These are phyloP conservation scores for Spathaspora sp. DNA, from an alignment of 805 yeast genomes.

Conservation along the genomic window DNA sequence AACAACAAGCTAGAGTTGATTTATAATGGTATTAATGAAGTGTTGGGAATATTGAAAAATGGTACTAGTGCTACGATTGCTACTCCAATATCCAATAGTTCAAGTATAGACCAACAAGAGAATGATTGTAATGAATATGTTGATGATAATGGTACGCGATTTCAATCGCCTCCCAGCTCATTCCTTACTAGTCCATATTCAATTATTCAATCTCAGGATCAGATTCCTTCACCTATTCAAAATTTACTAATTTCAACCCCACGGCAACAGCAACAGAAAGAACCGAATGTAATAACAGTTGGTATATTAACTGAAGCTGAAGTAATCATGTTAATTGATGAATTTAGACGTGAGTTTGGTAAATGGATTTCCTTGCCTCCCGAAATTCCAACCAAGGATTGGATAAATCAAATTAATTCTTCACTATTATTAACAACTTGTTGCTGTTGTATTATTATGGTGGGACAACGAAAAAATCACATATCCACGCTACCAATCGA, in stretches of 20 bases:
- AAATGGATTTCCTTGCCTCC: conserved; percentile 76
- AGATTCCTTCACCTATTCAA: conserved; percentile 33
- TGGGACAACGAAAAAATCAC: conserved; percentile 13
- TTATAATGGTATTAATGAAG: conserved; percentile 32
- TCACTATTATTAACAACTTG: conserved; percentile 66
- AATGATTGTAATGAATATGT: neutral
- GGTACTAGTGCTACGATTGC: neutral
- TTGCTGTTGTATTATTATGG: conserved; percentile 43
- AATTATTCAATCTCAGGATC: conserved; percentile 31
- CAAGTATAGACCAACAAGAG: neutral
- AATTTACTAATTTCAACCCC: conserved; percentile 20
- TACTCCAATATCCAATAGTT: neutral
- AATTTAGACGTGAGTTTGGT: conserved; percentile 65
- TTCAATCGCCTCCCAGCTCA: conserved; percentile 12
- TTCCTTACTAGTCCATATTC: conserved; percentile 43
- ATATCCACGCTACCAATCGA: conserved; percentile 36
- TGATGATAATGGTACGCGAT: conserved; percentile 2
- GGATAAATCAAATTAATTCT: conserved; percentile 47
- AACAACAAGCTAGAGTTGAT: conserved; percentile 18
- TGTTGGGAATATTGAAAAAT: conserved; percentile 22
- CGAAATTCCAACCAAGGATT: conserved; percentile 40
- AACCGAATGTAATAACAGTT: conserved; percentile 46
- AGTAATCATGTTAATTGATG: conserved; percentile 47
- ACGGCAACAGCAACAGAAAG: conserved; percentile 4
- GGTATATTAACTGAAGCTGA: conserved; percentile 48